Evolutionary conservation across 2,329 filamentous ascomycete species (phyloP).

Genomic region (Fusarium xyrophilum): DNA sequence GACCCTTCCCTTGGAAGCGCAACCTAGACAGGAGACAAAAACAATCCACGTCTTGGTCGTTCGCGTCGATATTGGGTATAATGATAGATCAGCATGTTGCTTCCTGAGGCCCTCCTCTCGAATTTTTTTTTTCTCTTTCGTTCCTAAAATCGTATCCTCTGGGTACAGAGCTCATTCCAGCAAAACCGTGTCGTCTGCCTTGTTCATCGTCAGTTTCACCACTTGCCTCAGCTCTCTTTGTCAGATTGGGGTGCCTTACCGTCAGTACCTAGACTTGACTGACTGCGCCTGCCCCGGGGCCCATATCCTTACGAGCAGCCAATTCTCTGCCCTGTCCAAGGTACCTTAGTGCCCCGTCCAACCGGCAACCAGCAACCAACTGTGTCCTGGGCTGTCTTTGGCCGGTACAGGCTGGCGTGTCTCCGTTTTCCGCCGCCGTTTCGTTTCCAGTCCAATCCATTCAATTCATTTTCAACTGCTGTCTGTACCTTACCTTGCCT

Average conservation of each 20-base stretch:
- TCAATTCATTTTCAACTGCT: slow-evolving; percentile 21
- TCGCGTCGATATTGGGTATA: not conserved
- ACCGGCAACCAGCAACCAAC: slow-evolving; percentile 15
- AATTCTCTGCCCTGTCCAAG: not conserved
- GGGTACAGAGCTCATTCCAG: not conserved
- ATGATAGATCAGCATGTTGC: not conserved
- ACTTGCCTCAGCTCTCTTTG: slow-evolving; percentile 15
- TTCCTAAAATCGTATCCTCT: not conserved
- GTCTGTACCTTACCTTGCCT: not conserved
- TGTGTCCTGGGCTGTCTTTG: slow-evolving; percentile 8
- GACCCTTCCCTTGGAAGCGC: not conserved
- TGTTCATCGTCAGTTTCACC: not conserved
- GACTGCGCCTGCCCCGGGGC: slow-evolving; percentile 11
- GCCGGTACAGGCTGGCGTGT: not conserved
- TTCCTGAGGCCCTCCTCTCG: not conserved
- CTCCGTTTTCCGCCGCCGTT: slow-evolving; percentile 32
- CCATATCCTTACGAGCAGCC: not conserved
- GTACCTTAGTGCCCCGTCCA: slow-evolving; percentile 4
- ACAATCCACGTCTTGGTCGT: not conserved
- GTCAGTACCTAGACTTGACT: not conserved
- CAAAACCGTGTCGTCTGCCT: slow-evolving; percentile 4
- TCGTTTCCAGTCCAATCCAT: slow-evolving; percentile 12
- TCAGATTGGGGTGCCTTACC: not conserved
- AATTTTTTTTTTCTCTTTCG: not conserved
- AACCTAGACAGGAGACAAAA: slow-evolving; percentile 2